Percentiles rank a stretch among this genome's conserved stretches.
Conservation (phyloP, 495 filamentous ascomycete genomes). For the Glutinoglossum americanum region DNA sequence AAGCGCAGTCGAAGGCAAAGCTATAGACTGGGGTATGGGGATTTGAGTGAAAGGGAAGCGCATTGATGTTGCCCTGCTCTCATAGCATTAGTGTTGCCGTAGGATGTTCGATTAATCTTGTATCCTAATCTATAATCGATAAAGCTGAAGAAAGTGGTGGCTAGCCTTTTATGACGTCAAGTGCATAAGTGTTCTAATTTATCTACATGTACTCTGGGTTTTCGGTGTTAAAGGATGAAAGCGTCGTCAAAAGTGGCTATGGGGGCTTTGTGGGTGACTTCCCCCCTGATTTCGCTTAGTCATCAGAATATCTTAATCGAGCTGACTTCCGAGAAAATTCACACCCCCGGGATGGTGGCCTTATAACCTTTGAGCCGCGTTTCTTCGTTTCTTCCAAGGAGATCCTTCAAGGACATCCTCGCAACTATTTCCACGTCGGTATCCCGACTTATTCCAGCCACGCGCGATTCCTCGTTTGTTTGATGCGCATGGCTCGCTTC, state of each 20-base stretch:
- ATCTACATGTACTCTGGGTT: background rate
- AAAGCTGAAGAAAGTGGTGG: background rate
- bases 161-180: background rate
- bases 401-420: background rate
- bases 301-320: background rate
- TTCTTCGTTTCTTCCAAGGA: background rate
- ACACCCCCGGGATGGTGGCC: background rate
- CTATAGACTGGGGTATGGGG: constrained; percentile 25
- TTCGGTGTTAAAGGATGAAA: too few species aligned
- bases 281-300: background rate
- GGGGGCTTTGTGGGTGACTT: background rate
- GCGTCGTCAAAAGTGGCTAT: too few species aligned
- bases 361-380: background rate
- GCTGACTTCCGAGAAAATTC: background rate
- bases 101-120: background rate
- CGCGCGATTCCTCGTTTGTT: background rate
- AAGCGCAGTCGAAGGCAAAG: constrained; percentile 71
- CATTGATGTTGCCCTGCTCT: background rate
- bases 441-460: background rate
- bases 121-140: background rate
- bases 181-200: background rate
- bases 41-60: background rate
- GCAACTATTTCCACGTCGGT: background rate
- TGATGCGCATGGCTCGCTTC: background rate
- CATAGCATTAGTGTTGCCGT: background rate